phyloP scores from a whole-genome alignment of 371 early-diverging fungal species.

The Dinochytrium kinnereticum region DNA sequence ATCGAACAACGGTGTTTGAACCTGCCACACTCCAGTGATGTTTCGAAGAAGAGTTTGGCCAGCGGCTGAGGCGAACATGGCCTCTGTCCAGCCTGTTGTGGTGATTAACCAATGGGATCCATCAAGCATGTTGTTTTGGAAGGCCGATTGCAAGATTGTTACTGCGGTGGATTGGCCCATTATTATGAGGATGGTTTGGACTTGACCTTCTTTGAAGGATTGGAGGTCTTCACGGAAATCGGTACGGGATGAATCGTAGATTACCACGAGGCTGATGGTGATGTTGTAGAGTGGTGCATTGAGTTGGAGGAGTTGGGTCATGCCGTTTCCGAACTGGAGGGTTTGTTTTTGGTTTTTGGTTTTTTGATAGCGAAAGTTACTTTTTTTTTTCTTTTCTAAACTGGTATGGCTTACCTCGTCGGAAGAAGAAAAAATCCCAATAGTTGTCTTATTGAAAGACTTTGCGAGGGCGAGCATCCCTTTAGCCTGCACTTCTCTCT shows the following conservation, averaged over 20 bases:
- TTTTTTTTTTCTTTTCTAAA: no score
- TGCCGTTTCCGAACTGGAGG: constrained; percentile 14
- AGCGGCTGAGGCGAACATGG: not conserved
- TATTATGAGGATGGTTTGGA: constrained; percentile 1
- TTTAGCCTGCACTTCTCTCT: not conserved
- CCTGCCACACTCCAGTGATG: constrained; percentile 9
- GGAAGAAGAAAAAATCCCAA: not conserved
- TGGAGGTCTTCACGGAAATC: not conserved
- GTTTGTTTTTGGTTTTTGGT: not conserved
- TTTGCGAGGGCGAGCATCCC: constrained; percentile 7
- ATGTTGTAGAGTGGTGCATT: constrained; percentile 14
- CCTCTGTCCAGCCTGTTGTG: constrained; percentile 15
- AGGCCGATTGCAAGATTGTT: not conserved
- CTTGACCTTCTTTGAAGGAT: not conserved
- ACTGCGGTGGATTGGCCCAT: constrained; percentile 2
- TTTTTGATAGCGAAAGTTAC: no score
- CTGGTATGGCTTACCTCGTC: constrained; percentile 13
- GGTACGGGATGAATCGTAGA: not conserved
- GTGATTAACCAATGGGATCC: constrained; percentile 15
- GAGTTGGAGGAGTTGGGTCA: constrained; percentile 15
- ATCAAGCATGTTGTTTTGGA: not conserved
- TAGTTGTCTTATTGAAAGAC: constrained; percentile 5
- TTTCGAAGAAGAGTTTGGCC: not conserved
- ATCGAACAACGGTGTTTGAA: not conserved
- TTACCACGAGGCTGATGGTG: not conserved